Base-by-base conservation (phyloP, 2,329 filamentous ascomycete species). In the Colletotrichum simmondsii region DNA sequence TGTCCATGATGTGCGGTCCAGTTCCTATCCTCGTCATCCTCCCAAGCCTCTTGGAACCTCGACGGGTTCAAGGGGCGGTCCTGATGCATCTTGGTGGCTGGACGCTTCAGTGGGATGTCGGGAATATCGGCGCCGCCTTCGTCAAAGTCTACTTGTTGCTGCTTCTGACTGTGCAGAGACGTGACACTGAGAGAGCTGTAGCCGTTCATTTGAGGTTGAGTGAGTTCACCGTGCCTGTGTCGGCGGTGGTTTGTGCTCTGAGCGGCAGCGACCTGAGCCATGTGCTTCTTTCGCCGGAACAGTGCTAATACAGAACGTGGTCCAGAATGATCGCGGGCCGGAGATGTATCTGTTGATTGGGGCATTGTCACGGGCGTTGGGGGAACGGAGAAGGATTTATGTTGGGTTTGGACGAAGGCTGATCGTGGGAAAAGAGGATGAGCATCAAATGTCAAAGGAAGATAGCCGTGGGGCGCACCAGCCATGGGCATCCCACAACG, bases 91-190 rank as follows among this genome's bases (percentile, higher is more conserved):
- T 58, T 57, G 19, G 26, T 52, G 35, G 14, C 26, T 28, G 62
- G 71, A 28, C 71, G 75, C 60, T 73, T 76, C 28, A 73, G 49
- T 6, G 78, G 76, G 24, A 79, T 75, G n/a, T 79, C 77, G 14
- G 74, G 70, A n/a, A 77, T 75, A 10, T 75, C 74, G 7, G 71
- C 75, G 32, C 68, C 74, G 3, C 71, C 74, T 12, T 75, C 75
- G 16, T 63, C 68, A 16, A 37, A n/a, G 19, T 71, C 66, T 30
- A 67, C 16, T 49, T 56, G 26, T 32, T 53, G 37, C n/a, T 49
- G 49, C 12, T 61, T 37, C 32, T 71, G 62, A 7, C 37, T 30
- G 12, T 24, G 32, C 42, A 58, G 46, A 26, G 52, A 73, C 8
- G 52, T 67, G 5, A 72, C 32, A 60, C 62, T 73, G 5, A 73